A percentile compares a stretch with the other conserved stretches of the same genome.
Conservation (phyloP, 345 rosid genomes). For the Populus alba region DNA sequence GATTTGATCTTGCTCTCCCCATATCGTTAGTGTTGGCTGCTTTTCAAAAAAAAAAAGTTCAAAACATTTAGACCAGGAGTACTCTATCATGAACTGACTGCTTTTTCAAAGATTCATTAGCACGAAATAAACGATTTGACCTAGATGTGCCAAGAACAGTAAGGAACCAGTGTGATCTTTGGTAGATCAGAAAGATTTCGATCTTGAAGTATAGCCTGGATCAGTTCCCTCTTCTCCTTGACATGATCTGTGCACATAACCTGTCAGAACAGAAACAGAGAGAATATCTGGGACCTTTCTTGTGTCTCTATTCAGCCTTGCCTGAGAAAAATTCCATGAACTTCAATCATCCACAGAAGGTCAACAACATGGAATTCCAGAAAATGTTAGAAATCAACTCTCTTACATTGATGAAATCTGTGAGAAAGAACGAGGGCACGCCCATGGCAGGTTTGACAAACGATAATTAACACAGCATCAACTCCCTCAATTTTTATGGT, state of each 20-base stretch:
- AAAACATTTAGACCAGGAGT: no score
- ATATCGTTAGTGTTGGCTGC: constrained; percentile 46
- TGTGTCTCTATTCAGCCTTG: neutral
- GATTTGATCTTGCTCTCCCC: constrained; percentile 63
- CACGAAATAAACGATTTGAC: neutral
- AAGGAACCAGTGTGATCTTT: constrained; percentile 29
- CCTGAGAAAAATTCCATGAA: neutral
- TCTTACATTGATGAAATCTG: constrained; percentile 33
- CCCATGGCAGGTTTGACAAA: constrained; percentile 44
- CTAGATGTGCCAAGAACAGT: neutral
- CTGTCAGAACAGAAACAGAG: constrained; percentile 7
- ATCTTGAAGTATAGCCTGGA: constrained; percentile 24
- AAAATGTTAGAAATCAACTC: no score
- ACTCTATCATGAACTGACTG: neutral
- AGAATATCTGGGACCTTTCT: no score
- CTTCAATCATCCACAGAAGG: neutral
- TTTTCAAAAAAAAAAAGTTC: neutral
- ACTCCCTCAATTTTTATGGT: constrained; percentile 58
- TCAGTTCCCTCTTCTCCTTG: constrained; percentile 33
- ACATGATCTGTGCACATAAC: constrained; percentile 37
- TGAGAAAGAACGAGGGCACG: constrained; percentile 27
- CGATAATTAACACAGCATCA: constrained; percentile 45
- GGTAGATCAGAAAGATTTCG: constrained; percentile 32
- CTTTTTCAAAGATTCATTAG: neutral
- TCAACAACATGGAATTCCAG: neutral